Percentiles rank a stretch among this genome's conserved stretches.
phyloP scores from a whole-genome alignment of 768 basidiomycete species.

The Lentinus tigrinus region DNA sequence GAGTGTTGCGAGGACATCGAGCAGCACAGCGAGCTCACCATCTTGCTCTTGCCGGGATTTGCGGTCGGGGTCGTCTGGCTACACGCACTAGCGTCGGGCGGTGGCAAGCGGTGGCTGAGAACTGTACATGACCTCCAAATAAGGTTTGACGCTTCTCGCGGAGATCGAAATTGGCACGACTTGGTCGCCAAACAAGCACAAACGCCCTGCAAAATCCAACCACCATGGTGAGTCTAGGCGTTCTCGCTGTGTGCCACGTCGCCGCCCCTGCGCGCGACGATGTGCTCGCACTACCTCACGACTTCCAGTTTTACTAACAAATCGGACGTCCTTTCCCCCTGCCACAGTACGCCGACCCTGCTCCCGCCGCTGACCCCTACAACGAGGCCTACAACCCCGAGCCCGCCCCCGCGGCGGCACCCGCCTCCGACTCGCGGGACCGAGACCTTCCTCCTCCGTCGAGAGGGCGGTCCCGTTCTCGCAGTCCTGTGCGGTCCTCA shows the following conservation, averaged over 20 bases:
- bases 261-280: not conserved
- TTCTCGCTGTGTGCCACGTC: conserved; percentile 10
- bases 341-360: conserved; percentile 63
- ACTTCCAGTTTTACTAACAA: not conserved
- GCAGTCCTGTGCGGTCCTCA: conserved; percentile 54
- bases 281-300: not conserved
- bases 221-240: conserved; percentile 62
- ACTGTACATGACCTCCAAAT: conserved; percentile 56
- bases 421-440: conserved; percentile 41
- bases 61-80: conserved; percentile 46
- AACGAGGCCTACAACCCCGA: conserved; percentile 76
- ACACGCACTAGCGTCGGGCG: conserved; percentile 4
- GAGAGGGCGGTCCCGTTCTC: conserved; percentile 74
- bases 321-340: not conserved
- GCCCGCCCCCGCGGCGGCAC: conserved; percentile 45
- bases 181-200: conserved; percentile 27
- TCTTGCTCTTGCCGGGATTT: conserved; percentile 56
- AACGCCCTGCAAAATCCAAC: conserved; percentile 31
- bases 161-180: conserved; percentile 21
- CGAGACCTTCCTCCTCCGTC: conserved; percentile 50
- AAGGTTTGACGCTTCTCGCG: conserved; percentile 34
- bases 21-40: conserved; percentile 67
- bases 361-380: conserved; percentile 69
- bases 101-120: conserved; percentile 49
- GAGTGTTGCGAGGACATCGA: conserved; percentile 8